Base-by-base conservation (phyloP, 78 protist genomes). In the Dictyostelium intermedium region DNA sequence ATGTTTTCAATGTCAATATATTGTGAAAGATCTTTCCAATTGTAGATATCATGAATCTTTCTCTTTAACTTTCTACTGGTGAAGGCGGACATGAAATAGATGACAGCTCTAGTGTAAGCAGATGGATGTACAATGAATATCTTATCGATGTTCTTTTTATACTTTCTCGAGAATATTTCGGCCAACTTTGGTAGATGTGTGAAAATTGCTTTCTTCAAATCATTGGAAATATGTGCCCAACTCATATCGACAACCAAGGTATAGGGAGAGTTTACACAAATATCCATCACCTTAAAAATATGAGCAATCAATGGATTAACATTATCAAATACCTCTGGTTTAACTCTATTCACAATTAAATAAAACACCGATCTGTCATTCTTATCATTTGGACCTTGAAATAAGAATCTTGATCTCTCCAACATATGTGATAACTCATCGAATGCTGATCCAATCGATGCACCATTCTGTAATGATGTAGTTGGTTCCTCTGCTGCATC, bases 41-140 rank as follows among this genome's bases (percentile, higher is more conserved):
- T 82, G 77, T 91, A 95, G 34, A 95, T 37, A 37, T 95, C 97
- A 35, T 43, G 41, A 66, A 95, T 82, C 83, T 95, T 95, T 53
- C 86, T 81, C 66, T 92, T 69, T 30, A 84, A 35, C 35, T 95
- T 95, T 70, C 92, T 73, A 32, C 83, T 61, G 32, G 91, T 82
- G 56, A 95, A 91, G 14, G 92, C 60, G 25, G 87, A 43, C 91
- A 78, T 72, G 34, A 95, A 91, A 60, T 77, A 91, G 23, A 95
- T 34, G 0, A 95, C 83, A 0, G 95, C 85, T 25, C 95, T 39
- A 23, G 97, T 95, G 25, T 91, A 91, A 6, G 91, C 82, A 5
- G 79, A 53, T 45, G 97, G 97, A 78, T 95, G 97, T 20, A 95
- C 83, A 83, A 95, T 91, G 41, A 84, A 91, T 30, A 95, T 69